Percentiles rank a stretch among this genome's conserved stretches.
phyloP scores from a whole-genome alignment of 2,329 filamentous ascomycete genomes.

The Hypoxylon sp. region DNA sequence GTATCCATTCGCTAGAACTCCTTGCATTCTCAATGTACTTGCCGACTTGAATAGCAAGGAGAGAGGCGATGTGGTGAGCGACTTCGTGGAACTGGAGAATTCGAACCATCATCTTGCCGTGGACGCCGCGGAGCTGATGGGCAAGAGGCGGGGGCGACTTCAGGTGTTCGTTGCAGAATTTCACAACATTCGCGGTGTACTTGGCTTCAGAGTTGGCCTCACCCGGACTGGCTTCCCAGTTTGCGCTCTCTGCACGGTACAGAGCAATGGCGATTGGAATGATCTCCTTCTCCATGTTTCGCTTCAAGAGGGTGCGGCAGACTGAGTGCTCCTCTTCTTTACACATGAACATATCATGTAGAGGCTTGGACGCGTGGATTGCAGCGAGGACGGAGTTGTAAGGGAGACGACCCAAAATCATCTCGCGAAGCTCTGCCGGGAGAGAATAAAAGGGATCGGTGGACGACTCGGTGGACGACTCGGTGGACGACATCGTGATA shows the following conservation, averaged over 20 bases:
- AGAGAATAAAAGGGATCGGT: not conserved
- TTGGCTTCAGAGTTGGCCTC: no score
- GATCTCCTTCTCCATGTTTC: not conserved
- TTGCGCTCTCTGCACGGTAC: not conserved
- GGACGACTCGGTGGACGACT: not conserved
- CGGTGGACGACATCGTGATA: not conserved
- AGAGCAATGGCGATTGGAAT: not conserved
- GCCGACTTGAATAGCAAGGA: not conserved
- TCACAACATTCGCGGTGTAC: not conserved
- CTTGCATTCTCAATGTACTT: not conserved
- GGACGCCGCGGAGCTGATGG: not conserved
- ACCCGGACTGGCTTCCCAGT: not conserved
- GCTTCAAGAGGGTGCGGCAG: not conserved
- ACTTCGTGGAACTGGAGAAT: not conserved
- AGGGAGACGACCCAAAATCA: not conserved
- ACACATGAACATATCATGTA: not conserved
- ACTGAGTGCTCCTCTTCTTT: not conserved
- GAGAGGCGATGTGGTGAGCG: not conserved
- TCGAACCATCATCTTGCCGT: not conserved
- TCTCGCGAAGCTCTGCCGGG: not conserved
- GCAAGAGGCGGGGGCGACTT: no score
- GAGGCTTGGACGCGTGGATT: not conserved
- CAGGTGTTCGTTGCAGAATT: not conserved
- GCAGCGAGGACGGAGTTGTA: not conserved
- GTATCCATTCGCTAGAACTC: not conserved